These are phyloP conservation scores for Ophiostoma ulmi DNA, from an alignment of 2,329 filamentous ascomycete species.

Conservation along the genomic window DNA sequence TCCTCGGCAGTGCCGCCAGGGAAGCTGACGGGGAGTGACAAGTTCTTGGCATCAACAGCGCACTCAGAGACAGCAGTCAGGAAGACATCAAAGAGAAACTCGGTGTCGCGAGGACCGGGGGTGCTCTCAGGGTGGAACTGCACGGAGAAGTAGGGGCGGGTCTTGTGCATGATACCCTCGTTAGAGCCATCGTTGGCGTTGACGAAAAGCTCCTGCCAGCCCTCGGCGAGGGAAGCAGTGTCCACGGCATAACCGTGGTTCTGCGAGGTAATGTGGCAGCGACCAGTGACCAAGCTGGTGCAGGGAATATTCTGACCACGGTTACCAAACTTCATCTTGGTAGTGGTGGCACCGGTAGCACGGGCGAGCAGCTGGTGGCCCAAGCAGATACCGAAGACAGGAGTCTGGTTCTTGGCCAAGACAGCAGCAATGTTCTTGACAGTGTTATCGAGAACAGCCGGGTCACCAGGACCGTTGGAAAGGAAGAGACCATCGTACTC, in stretches of 20 bases:
- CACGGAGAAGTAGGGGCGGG: conserved; percentile 94
- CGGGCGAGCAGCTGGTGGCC: conserved; percentile 90
- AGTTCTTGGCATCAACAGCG: conserved; percentile 58
- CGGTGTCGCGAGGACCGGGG: conserved; percentile 89
- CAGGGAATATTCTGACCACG: conserved; percentile 97
- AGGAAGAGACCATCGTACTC: conserved; percentile 96
- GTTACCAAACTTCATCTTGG: conserved; percentile 99
- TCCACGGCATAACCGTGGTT: conserved; percentile 97
- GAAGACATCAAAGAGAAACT: conserved; percentile 96
- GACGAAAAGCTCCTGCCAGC: conserved; percentile 92
- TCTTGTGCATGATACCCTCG: conserved; percentile 86
- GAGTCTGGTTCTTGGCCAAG: conserved; percentile 72
- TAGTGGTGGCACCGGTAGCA: conserved; percentile 76
- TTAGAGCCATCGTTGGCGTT: conserved; percentile 98
- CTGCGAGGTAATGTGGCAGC: conserved; percentile 98
- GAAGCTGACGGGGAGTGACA: conserved; percentile 73
- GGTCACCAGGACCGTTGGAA: conserved; percentile 95
- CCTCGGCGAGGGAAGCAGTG: conserved; percentile 63
- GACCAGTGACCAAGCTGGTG: conserved; percentile 89
- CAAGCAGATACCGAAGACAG: conserved; percentile 93
- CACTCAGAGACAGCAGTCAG: conserved; percentile 75
- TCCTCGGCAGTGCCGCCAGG: conserved; percentile 78
- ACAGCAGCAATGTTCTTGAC: conserved; percentile 73
- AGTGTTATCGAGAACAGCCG: conserved; percentile 74
- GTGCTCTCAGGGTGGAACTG: conserved; percentile 98